Evolutionary conservation across 495 filamentous ascomycete species (phyloP), one percentile per base, ranked within the genome.

Genomic region (Ascodesmis nigricans): DNA sequence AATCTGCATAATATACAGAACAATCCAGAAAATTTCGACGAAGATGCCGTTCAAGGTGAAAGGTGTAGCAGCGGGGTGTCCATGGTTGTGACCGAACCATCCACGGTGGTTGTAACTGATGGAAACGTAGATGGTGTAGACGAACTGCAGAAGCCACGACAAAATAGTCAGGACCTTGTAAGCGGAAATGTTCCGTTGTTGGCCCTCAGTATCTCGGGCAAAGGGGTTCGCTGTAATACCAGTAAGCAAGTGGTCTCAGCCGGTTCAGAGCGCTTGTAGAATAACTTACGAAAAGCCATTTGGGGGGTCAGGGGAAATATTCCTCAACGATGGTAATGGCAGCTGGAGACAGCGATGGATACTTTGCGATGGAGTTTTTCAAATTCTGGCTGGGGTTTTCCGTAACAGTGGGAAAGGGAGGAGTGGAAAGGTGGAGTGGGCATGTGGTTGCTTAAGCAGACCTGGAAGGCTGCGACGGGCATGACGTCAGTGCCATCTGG

Each of bases 1-100:
- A 33, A 74, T 52, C 47, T 92, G 82, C 27, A 75, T 59, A 38
- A 82, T 47, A 45, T 75, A 76, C 35, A 90, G 63, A 21, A 72
- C 50, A 36, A 84, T 58, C 78, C 78, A 91, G 60, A 79, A 92
- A 40, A 87, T 62, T 21, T 61, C 66, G 8, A 70, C 68, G 40
- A 87, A 69, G 43, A 72, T 53, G 6, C 62, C 55, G 53, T 74
- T 78, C 53, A 78, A 59, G 13, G 75, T 69, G 55, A 91, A 92
- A 0, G 75, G 71, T 1, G 79, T 82, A 26, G 54, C 54, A n/a
- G n/a, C n/a, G n/a, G n/a, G n/a, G 41, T 70, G 65, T 26, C 52
- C 54, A 38, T 59, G 53, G 45, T 75, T 79, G 47, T 79, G 69
- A 23, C 65, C 63, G 15, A 48, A 50, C 34, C 49, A 45, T 33